phyloP scores from a whole-genome alignment of 176 grass and related monocot genomes.

The Pontederia crassipes region DNA sequence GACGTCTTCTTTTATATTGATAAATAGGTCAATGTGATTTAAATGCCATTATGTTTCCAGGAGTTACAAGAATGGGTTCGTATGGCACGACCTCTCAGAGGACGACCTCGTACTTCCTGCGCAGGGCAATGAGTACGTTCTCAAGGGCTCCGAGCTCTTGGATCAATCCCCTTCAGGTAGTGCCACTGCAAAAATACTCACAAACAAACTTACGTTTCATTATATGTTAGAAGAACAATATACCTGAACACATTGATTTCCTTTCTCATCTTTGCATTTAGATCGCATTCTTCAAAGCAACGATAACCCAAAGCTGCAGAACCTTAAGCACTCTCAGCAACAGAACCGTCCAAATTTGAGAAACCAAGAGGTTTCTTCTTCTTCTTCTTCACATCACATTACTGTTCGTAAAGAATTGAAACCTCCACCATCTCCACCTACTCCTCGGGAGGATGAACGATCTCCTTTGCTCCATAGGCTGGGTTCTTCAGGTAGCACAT shows the following conservation, averaged over 20 bases:
- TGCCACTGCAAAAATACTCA: not conserved
- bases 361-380: constrained; percentile 36
- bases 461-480: constrained; percentile 26
- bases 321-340: constrained; percentile 16
- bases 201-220: not conserved
- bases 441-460: constrained; percentile 32
- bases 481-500: constrained; percentile 21
- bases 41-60: constrained; percentile 26
- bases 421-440: constrained; percentile 21
- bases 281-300: constrained; percentile 34
- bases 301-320: constrained; percentile 43
- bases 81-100: constrained; percentile 85
- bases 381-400: constrained; percentile 46
- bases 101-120: constrained; percentile 79
- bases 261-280: constrained; percentile 17
- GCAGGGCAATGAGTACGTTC: constrained; percentile 74
- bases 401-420: constrained; percentile 40
- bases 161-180: constrained; percentile 60
- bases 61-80: constrained; percentile 97
- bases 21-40: not conserved
- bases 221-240: not conserved
- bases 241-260: not conserved
- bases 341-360: constrained; percentile 28
- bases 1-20: not conserved
- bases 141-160: constrained; percentile 84